phyloP scores from a whole-genome alignment of 129 eudicot genomes.

The Solidago caesia region DNA sequence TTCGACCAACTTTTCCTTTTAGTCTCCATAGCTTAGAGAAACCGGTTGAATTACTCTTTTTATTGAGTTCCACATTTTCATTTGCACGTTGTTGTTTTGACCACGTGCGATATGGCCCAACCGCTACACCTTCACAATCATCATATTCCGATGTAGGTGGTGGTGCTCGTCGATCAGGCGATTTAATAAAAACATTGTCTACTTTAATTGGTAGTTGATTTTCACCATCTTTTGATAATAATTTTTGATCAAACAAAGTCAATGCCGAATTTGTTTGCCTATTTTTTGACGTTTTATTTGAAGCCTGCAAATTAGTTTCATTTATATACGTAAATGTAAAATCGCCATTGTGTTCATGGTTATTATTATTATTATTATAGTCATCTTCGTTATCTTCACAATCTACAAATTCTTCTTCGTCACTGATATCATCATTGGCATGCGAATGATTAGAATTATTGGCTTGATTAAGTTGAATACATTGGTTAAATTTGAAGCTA shows the following conservation, averaged over 20 bases:
- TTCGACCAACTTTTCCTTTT: conserved; percentile 41
- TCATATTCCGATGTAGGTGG: conserved; percentile 11
- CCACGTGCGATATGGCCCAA: conserved; percentile 58
- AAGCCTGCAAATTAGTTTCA: conserved; percentile 9
- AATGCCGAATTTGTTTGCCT: conserved; percentile 44
- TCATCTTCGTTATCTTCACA: neutral
- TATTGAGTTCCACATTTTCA: conserved; percentile 37
- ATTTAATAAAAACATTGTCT: conserved; percentile 33
- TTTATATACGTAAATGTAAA: conserved; percentile 36
- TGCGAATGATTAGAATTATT: neutral
- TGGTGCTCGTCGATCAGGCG: neutral
- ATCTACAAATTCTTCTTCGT: conserved; percentile 17
- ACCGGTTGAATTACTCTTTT: conserved; percentile 78
- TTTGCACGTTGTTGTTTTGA: conserved; percentile 27
- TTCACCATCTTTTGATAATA: conserved; percentile 17
- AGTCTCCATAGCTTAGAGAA: conserved; percentile 80
- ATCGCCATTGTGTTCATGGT: conserved; percentile 40
- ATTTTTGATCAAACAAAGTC: conserved; percentile 44
- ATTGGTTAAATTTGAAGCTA: conserved; percentile 14
- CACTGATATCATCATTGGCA: conserved; percentile 12
- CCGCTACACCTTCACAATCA: conserved; percentile 19
- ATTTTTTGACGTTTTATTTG: conserved; percentile 24
- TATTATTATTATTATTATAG: neutral
- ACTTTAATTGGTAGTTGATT: conserved; percentile 32
- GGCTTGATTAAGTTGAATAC: neutral